Percentiles rank a stretch among this genome's conserved stretches.
These are phyloP conservation scores for Tulasnella sp. DNA, from an alignment of 768 basidiomycete genomes.

Conservation along the genomic window DNA sequence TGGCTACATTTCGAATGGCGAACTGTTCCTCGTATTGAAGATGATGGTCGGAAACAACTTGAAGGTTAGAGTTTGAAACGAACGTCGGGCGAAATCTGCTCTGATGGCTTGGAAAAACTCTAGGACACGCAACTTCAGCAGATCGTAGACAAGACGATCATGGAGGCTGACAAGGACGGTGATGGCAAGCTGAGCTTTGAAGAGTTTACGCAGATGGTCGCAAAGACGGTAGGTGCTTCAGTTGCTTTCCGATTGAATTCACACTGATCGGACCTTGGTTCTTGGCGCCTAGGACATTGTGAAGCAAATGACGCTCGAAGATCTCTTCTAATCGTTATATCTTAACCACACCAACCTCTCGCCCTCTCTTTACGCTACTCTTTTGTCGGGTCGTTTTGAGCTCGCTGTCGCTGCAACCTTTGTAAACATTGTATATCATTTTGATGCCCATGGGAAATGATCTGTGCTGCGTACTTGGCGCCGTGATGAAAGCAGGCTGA, in stretches of 20 bases:
- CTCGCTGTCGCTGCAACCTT: not conserved
- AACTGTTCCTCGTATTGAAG: slow-evolving; percentile 95
- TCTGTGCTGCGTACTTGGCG: too few relatives aligned
- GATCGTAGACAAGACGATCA: slow-evolving; percentile 99
- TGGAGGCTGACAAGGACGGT: slow-evolving; percentile 94
- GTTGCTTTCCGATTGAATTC: not conserved
- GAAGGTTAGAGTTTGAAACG: slow-evolving; percentile 62
- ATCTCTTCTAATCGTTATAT: slow-evolving; percentile 53
- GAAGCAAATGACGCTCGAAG: slow-evolving; percentile 97
- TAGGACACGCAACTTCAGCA: slow-evolving; percentile 98
- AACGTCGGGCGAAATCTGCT: not conserved
- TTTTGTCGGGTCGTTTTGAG: not conserved
- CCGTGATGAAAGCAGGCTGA: too few relatives aligned
- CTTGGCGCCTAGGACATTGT: slow-evolving; percentile 93
- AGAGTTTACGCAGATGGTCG: slow-evolving; percentile 94
- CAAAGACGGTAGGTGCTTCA: slow-evolving; percentile 67
- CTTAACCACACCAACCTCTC: not conserved
- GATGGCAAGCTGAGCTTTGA: slow-evolving; percentile 97
- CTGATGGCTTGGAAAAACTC: too few relatives aligned
- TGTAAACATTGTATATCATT: not conserved
- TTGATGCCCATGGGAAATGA: not conserved
- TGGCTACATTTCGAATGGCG: slow-evolving; percentile 95
- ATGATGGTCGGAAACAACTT: slow-evolving; percentile 99
- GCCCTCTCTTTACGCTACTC: not conserved
- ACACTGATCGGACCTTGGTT: not conserved